These are phyloP conservation scores for Trichosporon asahii DNA, from an alignment of 1,284 basidiomycete species.

Conservation along the genomic window DNA sequence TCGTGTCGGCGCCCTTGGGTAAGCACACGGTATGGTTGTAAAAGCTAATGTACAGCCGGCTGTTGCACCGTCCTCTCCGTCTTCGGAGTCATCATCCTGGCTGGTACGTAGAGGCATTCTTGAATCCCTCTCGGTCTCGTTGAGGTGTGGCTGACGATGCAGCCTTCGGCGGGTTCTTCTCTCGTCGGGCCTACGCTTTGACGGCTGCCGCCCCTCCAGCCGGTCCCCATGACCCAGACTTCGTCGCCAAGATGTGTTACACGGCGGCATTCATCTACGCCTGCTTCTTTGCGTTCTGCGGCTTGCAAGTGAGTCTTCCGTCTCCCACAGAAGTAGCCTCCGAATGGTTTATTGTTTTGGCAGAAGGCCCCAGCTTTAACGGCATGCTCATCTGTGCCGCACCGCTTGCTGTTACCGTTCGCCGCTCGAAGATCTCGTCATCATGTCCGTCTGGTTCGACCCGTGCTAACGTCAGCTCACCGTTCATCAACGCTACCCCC, in stretches of 20 bases:
- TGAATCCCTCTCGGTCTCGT: neutral
- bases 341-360: too few species aligned
- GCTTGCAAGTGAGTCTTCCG: constrained; percentile 52
- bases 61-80: constrained; percentile 57
- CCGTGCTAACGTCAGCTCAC: constrained; percentile 35
- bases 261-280: constrained; percentile 55
- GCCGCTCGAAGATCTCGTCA: neutral
- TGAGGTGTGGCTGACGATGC: constrained; percentile 45
- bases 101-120: constrained; percentile 39
- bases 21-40: too few species aligned
- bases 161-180: constrained; percentile 46
- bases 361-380: too few species aligned
- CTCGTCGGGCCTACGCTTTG: constrained; percentile 51
- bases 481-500: constrained; percentile 50
- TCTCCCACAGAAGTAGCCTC: neutral
- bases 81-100: constrained; percentile 57
- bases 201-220: constrained; percentile 47
- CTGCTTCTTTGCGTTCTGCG: constrained; percentile 56
- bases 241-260: constrained; percentile 55
- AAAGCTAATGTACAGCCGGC: constrained; percentile 47
- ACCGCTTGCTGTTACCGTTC: neutral
- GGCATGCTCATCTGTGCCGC: too few species aligned
- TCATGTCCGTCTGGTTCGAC: neutral
- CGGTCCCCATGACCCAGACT: constrained; percentile 54
- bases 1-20: constrained; percentile 53